Percentiles rank a stretch among this genome's conserved stretches.
Conservation (phyloP, 2,329 filamentous ascomycete genomes). For the Dactylellina parvicollis region DNA sequence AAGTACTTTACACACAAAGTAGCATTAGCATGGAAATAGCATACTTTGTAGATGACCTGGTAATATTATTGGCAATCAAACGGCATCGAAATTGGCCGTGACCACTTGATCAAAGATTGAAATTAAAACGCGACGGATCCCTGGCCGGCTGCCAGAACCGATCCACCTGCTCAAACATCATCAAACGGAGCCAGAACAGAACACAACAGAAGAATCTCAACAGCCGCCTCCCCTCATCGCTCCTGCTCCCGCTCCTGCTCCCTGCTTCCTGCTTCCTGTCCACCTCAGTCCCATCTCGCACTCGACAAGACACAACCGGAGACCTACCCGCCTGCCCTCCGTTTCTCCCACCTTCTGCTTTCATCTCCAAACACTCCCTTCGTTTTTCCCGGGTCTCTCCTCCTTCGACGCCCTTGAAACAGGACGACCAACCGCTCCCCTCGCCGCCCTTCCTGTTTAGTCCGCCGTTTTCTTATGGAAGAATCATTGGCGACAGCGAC, state of each 20-base stretch:
- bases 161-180: slow-evolving; percentile 32
- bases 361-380: not conserved
- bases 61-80: not conserved
- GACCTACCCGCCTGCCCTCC: not conserved
- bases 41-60: too few relatives aligned
- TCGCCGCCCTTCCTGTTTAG: not conserved
- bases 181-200: slow-evolving; percentile 11
- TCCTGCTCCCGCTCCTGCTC: not conserved
- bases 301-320: not conserved
- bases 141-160: slow-evolving; percentile 10
- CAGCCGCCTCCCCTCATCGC: not conserved
- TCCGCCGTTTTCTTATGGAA: slow-evolving; percentile 41
- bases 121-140: slow-evolving; percentile 29
- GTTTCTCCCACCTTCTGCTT: not conserved
- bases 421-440: not conserved
- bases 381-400: not conserved
- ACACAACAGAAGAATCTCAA: not conserved
- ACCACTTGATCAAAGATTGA: slow-evolving; percentile 9
- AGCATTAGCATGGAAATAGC: too few relatives aligned
- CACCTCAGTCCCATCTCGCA: not conserved
- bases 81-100: slow-evolving; percentile 11
- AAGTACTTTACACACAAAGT: too few relatives aligned
- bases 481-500: slow-evolving; percentile 18
- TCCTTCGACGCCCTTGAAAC: slow-evolving; percentile 27
- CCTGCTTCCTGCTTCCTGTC: not conserved